Conservation (phyloP, 1,139 yeast species). For the Sugiyamaella sp. region DNA sequence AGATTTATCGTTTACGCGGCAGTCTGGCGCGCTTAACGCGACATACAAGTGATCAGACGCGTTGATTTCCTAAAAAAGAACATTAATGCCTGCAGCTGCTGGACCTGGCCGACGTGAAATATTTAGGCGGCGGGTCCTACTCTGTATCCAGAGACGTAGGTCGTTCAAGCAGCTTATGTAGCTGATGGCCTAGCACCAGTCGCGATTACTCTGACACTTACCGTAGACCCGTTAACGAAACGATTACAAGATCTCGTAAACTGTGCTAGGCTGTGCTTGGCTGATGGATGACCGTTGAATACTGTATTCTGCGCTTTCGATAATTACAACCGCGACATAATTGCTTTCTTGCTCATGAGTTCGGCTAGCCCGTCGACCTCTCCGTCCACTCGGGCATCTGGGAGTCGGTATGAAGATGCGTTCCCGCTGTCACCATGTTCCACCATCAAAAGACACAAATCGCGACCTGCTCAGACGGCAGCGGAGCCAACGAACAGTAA, state of each 20-base stretch:
- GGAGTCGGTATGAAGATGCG: not conserved
- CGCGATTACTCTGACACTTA: no score
- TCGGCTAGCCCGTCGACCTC: slow-evolving; percentile 6
- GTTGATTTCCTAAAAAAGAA: slow-evolving; percentile 5
- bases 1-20: not conserved
- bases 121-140: slow-evolving; percentile 7
- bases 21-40: slow-evolving; percentile 5
- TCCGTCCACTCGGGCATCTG: not conserved
- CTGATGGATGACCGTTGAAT: no score
- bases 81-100: slow-evolving; percentile 1
- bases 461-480: not conserved
- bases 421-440: slow-evolving; percentile 17
- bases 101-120: not conserved
- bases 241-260: no score
- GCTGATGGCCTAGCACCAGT: no score
- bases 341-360: slow-evolving; percentile 1
- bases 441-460: slow-evolving; percentile 12
- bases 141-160: no score
- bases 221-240: no score
- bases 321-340: not conserved
- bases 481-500: not conserved
- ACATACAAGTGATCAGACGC: slow-evolving; percentile 5
- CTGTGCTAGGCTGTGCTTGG: no score
- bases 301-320: no score
- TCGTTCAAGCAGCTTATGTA: no score